Percentiles rank a stretch among this genome's conserved stretches.
These are phyloP conservation scores for Apophysomyces variabilis DNA, from an alignment of 371 early-diverging fungal species.

Conservation along the genomic window DNA sequence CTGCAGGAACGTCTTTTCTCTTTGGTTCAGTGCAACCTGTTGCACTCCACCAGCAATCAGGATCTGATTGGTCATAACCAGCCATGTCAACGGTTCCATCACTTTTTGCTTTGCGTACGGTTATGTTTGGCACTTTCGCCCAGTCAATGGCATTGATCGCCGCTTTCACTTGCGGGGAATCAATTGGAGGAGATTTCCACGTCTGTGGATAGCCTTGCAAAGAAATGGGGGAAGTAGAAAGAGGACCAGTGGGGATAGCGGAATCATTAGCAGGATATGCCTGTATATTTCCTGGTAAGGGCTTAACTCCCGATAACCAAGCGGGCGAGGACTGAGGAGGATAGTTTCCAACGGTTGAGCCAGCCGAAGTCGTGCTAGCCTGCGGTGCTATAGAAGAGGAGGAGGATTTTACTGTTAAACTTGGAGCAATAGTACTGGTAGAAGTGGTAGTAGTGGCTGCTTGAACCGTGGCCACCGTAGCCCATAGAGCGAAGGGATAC, in stretches of 20 bases:
- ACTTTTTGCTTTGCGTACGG: constrained; percentile 29
- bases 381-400: not conserved
- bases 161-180: constrained; percentile 37
- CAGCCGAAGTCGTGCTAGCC: not conserved
- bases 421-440: not conserved
- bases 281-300: constrained; percentile 16
- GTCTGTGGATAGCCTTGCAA: constrained; percentile 18
- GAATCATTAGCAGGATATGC: constrained; percentile 15
- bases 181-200: constrained; percentile 28
- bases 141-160: constrained; percentile 45
- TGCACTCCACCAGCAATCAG: constrained; percentile 35
- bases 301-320: constrained; percentile 22
- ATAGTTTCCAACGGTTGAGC: not conserved
- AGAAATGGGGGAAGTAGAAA: constrained; percentile 16
- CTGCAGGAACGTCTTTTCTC: constrained; percentile 18
- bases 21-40: constrained; percentile 26
- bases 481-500: constrained; percentile 7
- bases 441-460: not conserved
- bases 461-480: constrained; percentile 4
- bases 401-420: not conserved
- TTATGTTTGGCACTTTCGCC: constrained; percentile 41
- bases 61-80: constrained; percentile 25
- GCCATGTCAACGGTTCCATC: constrained; percentile 21
- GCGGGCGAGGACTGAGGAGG: constrained; percentile 18
- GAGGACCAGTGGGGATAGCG: constrained; percentile 37